These are phyloP conservation scores for Coleophoma eucalyptorum DNA, from an alignment of 2,329 filamentous ascomycete genomes.

Conservation along the genomic window DNA sequence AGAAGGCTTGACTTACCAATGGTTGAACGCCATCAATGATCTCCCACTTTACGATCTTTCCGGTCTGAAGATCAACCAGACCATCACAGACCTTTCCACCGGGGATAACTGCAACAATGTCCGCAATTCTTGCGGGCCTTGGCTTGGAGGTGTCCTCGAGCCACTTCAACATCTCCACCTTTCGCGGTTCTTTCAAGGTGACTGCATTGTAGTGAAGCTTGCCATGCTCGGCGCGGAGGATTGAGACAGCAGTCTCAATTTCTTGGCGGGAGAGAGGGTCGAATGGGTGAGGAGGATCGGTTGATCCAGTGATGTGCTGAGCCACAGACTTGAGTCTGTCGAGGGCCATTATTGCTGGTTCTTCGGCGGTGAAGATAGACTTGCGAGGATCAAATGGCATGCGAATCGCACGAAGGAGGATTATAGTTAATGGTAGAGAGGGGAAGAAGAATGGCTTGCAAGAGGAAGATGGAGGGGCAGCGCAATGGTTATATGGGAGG, in stretches of 20 bases:
- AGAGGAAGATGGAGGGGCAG: slow-evolving; percentile 3
- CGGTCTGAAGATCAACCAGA: slow-evolving; percentile 66
- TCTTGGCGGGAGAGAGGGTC: slow-evolving; percentile 72
- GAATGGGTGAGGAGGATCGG: slow-evolving; percentile 62
- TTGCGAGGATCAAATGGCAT: neutral
- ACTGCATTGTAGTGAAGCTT: slow-evolving; percentile 83
- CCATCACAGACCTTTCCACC: slow-evolving; percentile 82
- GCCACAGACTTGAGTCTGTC: slow-evolving; percentile 62
- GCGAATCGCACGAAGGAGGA: neutral
- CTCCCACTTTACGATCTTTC: slow-evolving; percentile 71
- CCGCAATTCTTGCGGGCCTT: slow-evolving; percentile 68
- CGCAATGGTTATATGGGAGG: slow-evolving; percentile 13
- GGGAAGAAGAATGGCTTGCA: slow-evolving; percentile 2
- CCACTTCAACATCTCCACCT: slow-evolving; percentile 80
- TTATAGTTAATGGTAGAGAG: neutral
- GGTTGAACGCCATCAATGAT: slow-evolving; percentile 75
- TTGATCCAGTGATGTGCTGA: slow-evolving; percentile 53
- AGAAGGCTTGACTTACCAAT: slow-evolving; percentile 47
- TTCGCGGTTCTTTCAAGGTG: slow-evolving; percentile 79
- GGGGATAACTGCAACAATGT: slow-evolving; percentile 77
- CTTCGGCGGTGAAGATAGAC: neutral
- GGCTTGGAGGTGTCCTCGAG: slow-evolving; percentile 60
- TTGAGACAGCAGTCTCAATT: slow-evolving; percentile 66
- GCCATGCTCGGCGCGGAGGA: slow-evolving; percentile 67
- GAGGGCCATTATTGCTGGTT: slow-evolving; percentile 47